Evolutionary conservation across 2,329 filamentous ascomycete species (phyloP), one percentile per base, ranked within the genome.

Genomic region (Rhytidhysteron rufulum): DNA sequence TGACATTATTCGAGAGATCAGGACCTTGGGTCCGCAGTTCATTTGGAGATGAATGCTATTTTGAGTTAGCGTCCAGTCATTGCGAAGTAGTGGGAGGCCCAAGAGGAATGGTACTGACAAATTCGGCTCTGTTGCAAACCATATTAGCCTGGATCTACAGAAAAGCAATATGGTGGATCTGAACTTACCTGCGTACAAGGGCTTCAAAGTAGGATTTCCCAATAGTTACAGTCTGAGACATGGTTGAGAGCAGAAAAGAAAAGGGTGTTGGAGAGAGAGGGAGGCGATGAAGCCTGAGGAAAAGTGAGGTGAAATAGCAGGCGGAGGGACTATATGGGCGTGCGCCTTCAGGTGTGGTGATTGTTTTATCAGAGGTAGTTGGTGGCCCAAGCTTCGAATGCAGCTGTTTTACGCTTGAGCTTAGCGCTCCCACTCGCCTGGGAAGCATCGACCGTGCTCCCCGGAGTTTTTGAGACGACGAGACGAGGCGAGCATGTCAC

Each of bases 181-280:
- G 34, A 17, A 61, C 74, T 68, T 64, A 85, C 83, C 78, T 76
- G 57, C 75, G 73, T 39, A 82, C 56, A 34, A 85, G 68, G 42
- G 78, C 77, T 53, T 83, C 75, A 51, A 83, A 78, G 64, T 83
- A 78, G 36, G 65, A 61, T 54, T 74, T 79, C 47, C 79, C 77
- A 48, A 83, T 73, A 8, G 78, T 82, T 37, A 84, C 74, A 48
- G 71, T 65, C 29, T 32, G 58, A 9, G 58, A 56, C 66, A 69
- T 69, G 46, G 42, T 48, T 33, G 31, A 15, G 7, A 19, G 44
- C 31, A 38, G 34, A 46, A 44, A 46, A 37, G 46, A 37, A 43
- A 19, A 17, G 33, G 29, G 41, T 38, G 40, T 45, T 31, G 31
- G 27, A 8, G 7, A 39, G 41, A 40, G 40, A 47, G 32, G 31